A percentile compares a stretch with the other conserved stretches of the same genome.
These are phyloP conservation scores for Hymenoscyphus albidus DNA, from an alignment of 2,329 filamentous ascomycete genomes.

Conservation along the genomic window DNA sequence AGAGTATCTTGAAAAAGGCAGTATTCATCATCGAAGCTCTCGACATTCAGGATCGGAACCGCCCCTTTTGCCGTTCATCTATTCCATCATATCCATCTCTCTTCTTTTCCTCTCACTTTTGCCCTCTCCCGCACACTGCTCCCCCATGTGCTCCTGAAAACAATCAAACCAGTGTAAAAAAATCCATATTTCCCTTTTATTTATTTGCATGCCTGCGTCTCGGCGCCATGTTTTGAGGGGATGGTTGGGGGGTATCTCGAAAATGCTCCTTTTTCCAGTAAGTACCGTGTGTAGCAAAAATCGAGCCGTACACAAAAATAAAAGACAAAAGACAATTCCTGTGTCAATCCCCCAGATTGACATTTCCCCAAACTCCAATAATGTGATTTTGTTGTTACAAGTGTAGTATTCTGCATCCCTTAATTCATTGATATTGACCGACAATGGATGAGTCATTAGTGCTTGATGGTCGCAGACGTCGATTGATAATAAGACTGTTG, in stretches of 20 bases:
- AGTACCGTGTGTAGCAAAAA: constrained; percentile 8
- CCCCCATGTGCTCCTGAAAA: neutral
- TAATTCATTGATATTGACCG: constrained; percentile 26
- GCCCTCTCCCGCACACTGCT: neutral
- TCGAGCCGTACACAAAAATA: constrained; percentile 10
- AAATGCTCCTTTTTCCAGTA: constrained; percentile 16
- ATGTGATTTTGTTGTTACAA: constrained; percentile 21
- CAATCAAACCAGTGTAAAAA: neutral
- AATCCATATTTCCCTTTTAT: neutral
- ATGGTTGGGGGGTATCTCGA: constrained; percentile 26
- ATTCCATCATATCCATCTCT: neutral
- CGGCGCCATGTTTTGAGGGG: constrained; percentile 19
- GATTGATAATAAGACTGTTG: constrained; percentile 21
- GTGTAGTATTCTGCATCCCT: constrained; percentile 4
- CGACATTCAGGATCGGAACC: neutral
- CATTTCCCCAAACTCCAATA: constrained; percentile 20
- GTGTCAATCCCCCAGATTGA: neutral
- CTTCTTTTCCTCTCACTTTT: neutral
- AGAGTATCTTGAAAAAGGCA: neutral
- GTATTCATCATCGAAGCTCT: neutral
- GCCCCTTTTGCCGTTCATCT: neutral
- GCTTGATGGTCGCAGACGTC: constrained; percentile 17
- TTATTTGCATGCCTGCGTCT: constrained; percentile 21
- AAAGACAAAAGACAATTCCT: constrained; percentile 11
- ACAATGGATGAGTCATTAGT: constrained; percentile 16